Base-by-base conservation (phyloP, 129 eudicot genomes). In the Tanacetum coccineum region DNA sequence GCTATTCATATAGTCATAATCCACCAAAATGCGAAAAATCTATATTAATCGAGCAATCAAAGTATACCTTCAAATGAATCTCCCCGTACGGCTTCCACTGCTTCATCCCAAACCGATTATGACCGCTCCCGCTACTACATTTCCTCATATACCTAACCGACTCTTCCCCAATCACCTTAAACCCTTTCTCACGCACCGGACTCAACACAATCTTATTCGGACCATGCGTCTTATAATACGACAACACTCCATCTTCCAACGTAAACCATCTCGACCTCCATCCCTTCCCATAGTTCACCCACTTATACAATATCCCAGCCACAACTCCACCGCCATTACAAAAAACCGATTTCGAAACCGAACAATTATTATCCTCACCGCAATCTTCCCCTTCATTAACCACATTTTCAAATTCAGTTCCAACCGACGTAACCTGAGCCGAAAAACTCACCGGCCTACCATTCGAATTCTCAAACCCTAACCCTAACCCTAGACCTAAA, bases 261-360 rank as follows among this genome's bases (percentile, higher is more conserved):
- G 84, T 83, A 73, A 92, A 92, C 98, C 98, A 92, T 64, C 98
- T 85, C 44, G 84, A 83, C 77, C 95, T 85, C 98, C 98, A 92
- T 48, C 98, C 96, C 57, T 92, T 92, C 21, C 98, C 98, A 69
- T 88, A 92, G 62, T 92, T 92, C 79, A 92, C 98, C 98, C 98
- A 92, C 62, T 92, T 92, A 32, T 88, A 92, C 82, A 88, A 66
- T 4, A 92, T 82, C 74, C 98, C 98, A 4, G 79, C 95, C 67
- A 88, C 96, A 49, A 83, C 77, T 67, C 69, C 83, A 57, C 81
- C 66, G 6, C 84, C 87, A 76, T 61, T 72, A 4, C 80, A 19
- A 65, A 73, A 47, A 39, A 73, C 68, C 55, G 80, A 70, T 62
- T 68, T 76, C 45, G 51, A 53, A 36, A 78, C 89, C 55, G 78